A percentile compares a stretch with the other conserved stretches of the same genome.
These are phyloP conservation scores for Rhododendron williamsianum DNA, from an alignment of 148 eudicot genomes.

Conservation along the genomic window DNA sequence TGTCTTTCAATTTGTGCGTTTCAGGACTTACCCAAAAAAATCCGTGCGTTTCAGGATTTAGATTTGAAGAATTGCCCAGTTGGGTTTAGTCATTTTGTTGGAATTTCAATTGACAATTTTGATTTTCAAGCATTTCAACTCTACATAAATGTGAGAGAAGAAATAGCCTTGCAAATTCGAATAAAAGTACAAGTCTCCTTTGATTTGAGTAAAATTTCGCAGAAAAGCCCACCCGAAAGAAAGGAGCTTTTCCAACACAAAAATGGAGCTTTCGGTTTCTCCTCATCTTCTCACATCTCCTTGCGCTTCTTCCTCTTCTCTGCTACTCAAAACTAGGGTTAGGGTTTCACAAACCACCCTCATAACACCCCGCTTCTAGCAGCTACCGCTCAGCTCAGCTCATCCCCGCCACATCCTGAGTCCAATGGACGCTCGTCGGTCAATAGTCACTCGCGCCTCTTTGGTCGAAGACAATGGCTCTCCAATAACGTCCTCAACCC, in stretches of 20 bases:
- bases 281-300: slow-evolving; percentile 3
- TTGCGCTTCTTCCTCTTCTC: slow-evolving; percentile 11
- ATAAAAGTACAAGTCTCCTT: too few species aligned
- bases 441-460: slow-evolving; percentile 33
- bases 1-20: too few species aligned
- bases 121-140: too few species aligned
- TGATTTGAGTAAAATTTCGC: neutral
- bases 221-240: too few species aligned
- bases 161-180: too few species aligned
- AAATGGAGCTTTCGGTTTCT: slow-evolving; percentile 33
- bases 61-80: too few species aligned
- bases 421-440: slow-evolving; percentile 18
- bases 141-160: too few species aligned
- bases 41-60: too few species aligned
- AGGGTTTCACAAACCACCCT: slow-evolving; percentile 11
- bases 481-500: slow-evolving; percentile 20
- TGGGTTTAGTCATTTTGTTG: too few species aligned
- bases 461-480: slow-evolving; percentile 32
- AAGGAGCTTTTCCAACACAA: neutral
- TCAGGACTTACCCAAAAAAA: too few species aligned
- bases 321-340: slow-evolving; percentile 17
- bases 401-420: neutral
- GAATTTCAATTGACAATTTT: too few species aligned
- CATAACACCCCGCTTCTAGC: slow-evolving; percentile 7
- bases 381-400: neutral